Percentiles rank a stretch among this genome's conserved stretches.
Conservation (phyloP, 768 basidiomycete species). For the Lactifluus volemus region DNA sequence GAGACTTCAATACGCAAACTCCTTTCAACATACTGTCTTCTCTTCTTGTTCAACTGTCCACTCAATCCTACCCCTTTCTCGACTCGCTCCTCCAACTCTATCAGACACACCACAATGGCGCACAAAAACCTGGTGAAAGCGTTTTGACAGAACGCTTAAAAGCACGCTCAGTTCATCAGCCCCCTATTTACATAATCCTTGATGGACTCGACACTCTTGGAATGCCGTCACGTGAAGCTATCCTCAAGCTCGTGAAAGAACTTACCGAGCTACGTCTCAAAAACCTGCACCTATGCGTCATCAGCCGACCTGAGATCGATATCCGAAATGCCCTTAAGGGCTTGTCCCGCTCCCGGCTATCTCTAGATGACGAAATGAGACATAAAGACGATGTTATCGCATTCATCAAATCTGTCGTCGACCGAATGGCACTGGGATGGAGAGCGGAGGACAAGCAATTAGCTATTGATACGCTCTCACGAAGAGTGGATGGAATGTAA, state of each 20-base stretch:
- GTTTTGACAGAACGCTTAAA: not conserved
- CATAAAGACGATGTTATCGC: not conserved
- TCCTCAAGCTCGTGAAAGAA: not conserved
- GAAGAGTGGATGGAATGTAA: constrained; percentile 4
- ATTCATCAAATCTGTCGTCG: not conserved
- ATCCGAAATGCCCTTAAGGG: not conserved
- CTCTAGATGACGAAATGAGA: not conserved
- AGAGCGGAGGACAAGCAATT: not conserved
- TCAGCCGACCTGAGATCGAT: not conserved
- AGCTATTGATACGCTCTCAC: not conserved
- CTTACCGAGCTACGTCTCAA: not conserved
- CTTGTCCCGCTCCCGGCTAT: not conserved
- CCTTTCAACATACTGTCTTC: not conserved
- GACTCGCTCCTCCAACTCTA: not conserved
- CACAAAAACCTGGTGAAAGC: not conserved
- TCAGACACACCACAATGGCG: not conserved
- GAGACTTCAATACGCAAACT: not conserved
- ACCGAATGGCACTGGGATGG: not conserved
- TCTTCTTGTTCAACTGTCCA: not conserved
- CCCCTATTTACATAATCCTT: not conserved
- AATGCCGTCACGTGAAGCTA: not conserved
- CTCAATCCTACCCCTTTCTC: not conserved
- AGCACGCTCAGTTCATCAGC: not conserved
- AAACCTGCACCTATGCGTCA: not conserved
- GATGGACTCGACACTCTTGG: not conserved